Conservation (phyloP, 176 grass and related monocot genomes). For the Musa itinerans region DNA sequence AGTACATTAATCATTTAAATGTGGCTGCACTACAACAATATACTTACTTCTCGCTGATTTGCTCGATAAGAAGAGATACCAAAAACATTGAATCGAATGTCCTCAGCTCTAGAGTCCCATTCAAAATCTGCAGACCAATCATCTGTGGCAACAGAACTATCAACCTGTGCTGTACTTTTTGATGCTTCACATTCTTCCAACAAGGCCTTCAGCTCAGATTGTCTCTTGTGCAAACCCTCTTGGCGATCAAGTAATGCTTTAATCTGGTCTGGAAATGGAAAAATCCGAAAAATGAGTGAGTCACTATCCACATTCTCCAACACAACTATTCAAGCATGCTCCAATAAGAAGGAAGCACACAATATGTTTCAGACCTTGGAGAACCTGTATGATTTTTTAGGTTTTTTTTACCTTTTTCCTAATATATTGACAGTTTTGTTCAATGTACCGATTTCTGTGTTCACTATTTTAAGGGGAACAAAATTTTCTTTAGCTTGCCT, state of each 20-base stretch:
- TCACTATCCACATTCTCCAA: not conserved
- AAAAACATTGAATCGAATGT: slow-evolving; percentile 80
- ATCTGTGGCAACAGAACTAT: slow-evolving; percentile 25
- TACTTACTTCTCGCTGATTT: slow-evolving; percentile 86
- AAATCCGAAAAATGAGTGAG: not conserved
- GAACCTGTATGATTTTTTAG: too few relatives aligned
- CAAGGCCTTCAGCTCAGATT: slow-evolving; percentile 61
- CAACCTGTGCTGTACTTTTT: slow-evolving; percentile 15
- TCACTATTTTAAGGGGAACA: too few relatives aligned
- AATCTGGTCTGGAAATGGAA: slow-evolving; percentile 48
- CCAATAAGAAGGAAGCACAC: not conserved
- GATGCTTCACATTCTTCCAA: slow-evolving; percentile 48
- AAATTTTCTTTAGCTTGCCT: not conserved
- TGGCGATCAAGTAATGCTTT: slow-evolving; percentile 61
- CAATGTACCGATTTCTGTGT: too few relatives aligned
- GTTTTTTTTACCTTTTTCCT: too few relatives aligned
- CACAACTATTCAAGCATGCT: not conserved
- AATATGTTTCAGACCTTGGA: too few relatives aligned
- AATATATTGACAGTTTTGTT: too few relatives aligned
- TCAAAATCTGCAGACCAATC: slow-evolving; percentile 66
- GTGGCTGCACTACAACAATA: not conserved
- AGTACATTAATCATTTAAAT: not conserved
- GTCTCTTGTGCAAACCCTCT: slow-evolving; percentile 50
- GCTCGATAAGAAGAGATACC: slow-evolving; percentile 62
- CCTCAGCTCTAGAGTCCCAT: slow-evolving; percentile 66